Evolutionary conservation across 257 asterid species (phyloP).

Genomic region (Rubia yunnanensis): DNA sequence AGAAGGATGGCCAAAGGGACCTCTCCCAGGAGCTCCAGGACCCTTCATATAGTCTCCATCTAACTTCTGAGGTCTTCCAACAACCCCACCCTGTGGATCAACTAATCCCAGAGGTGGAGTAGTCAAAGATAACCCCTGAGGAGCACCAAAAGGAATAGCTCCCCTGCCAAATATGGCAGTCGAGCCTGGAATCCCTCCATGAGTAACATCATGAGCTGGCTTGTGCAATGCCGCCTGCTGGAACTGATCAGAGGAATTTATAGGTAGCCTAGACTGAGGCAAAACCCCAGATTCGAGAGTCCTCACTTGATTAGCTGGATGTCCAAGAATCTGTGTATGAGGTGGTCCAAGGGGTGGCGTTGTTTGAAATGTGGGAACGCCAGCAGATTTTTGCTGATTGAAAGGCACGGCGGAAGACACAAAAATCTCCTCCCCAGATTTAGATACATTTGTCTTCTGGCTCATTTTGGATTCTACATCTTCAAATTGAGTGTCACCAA

Average conservation of each 20-base stretch:
- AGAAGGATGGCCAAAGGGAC: slow-evolving; percentile 26
- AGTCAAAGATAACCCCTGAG: slow-evolving; percentile 27
- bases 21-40: slow-evolving; percentile 35
- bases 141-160: slow-evolving; percentile 36
- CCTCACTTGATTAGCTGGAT: slow-evolving; percentile 25
- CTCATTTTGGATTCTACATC: slow-evolving; percentile 11
- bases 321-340: slow-evolving; percentile 25
- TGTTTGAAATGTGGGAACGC: slow-evolving; percentile 15
- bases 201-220: slow-evolving; percentile 18
- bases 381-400: slow-evolving; percentile 19
- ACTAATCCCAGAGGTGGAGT: slow-evolving; percentile 15
- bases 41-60: slow-evolving; percentile 22
- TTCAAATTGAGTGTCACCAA: slow-evolving; percentile 5
- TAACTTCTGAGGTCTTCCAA: slow-evolving; percentile 38
- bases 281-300: slow-evolving; percentile 30
- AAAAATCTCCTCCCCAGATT: slow-evolving; percentile 17
- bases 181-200: slow-evolving; percentile 16
- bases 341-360: slow-evolving; percentile 16
- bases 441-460: slow-evolving; percentile 4
- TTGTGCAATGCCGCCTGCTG: slow-evolving; percentile 20
- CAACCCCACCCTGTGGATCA: slow-evolving; percentile 35
- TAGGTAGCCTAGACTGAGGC: slow-evolving; percentile 31
- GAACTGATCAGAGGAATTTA: slow-evolving; percentile 25
- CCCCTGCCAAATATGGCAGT: slow-evolving; percentile 30
- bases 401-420: slow-evolving; percentile 11